phyloP scores from a whole-genome alignment of 164 flowering plant genomes.

The Stephania yunnanensis region DNA sequence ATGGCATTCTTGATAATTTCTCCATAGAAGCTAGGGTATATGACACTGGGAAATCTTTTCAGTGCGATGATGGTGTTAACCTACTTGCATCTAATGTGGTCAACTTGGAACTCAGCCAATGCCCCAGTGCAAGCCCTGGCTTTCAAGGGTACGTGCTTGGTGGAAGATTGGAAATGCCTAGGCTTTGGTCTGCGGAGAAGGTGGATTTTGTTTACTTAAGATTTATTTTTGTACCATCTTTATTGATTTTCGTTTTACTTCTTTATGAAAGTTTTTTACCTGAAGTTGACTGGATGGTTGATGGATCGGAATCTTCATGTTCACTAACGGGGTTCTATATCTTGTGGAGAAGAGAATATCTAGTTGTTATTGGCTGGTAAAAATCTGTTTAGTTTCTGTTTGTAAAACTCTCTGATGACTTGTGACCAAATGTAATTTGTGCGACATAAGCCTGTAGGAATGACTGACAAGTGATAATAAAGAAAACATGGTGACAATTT shows the following conservation, averaged over 20 bases:
- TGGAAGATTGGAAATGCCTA: constrained; percentile 68
- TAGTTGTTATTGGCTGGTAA: background rate
- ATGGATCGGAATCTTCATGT: background rate
- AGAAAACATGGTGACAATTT: background rate
- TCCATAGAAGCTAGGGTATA: constrained; percentile 65
- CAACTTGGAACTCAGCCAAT: constrained; percentile 32
- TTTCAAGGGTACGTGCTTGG: constrained; percentile 64
- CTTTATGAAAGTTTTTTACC: background rate
- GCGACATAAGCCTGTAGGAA: background rate
- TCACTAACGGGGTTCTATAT: background rate
- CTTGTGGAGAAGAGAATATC: background rate
- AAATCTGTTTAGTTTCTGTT: background rate
- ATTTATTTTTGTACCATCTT: background rate
- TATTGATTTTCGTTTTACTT: background rate
- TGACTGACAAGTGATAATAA: background rate
- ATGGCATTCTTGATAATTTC: constrained; percentile 37
- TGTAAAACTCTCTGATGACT: background rate
- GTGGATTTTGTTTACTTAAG: constrained; percentile 32
- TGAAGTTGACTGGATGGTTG: background rate
- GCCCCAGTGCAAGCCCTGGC: constrained; percentile 31
- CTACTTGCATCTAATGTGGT: constrained; percentile 46
- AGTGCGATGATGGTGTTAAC: constrained; percentile 30
- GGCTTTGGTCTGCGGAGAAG: constrained; percentile 94
- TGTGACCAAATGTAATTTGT: background rate
- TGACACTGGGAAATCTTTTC: constrained; percentile 54